Evolutionary conservation across 768 basidiomycete genomes (phyloP), one percentile per base, ranked within the genome.

Genomic region (Suillus ampliporus): DNA sequence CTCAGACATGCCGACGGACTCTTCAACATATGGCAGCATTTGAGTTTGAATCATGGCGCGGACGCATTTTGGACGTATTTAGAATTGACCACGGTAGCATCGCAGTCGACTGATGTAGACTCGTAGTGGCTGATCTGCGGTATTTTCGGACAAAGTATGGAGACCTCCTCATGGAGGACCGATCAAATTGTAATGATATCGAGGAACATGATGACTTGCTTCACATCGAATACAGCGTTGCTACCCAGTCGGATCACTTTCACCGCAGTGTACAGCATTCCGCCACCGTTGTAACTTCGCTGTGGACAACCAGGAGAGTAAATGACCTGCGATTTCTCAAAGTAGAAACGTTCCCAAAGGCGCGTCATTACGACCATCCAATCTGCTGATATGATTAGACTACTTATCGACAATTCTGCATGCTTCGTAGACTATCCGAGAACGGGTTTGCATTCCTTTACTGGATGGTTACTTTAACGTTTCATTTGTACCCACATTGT

Each of bases 111-210:
- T 37, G 52, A 37, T 40, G 9, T 40, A 56, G 17, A 56, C 11
- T 10, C 11, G 23, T 40, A 11, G 47, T 15, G 26, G 26, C 40
- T 19, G 19, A 51, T 19, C 26, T 15, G 34, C n/a, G 19, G 43
- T 8, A 44, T n/a, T 44, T 44, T 44, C 2, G 8, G 35, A 53
- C 34, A 15, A 21, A 56, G 14, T 26, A 17, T 2, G 17, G 10
- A n/a, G 11, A 19, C 23, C 23, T 38, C 23, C 53, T 26, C 23
- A 23, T 15, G 8, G 17, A 38, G 35, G 21, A 2, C 35, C 2
- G 31, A 56, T 40, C 53, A 40, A 19, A 40, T 38, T 54, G 37
- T 10, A 35, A 26, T 56, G 15, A 56, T 40, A 56, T 40, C 37
- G 53, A 56, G 37, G 23, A 23, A 17, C 21, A 38, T 8, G 5